Evolutionary conservation across 495 filamentous ascomycete species (phyloP).

Genomic region (Podospora conica): DNA sequence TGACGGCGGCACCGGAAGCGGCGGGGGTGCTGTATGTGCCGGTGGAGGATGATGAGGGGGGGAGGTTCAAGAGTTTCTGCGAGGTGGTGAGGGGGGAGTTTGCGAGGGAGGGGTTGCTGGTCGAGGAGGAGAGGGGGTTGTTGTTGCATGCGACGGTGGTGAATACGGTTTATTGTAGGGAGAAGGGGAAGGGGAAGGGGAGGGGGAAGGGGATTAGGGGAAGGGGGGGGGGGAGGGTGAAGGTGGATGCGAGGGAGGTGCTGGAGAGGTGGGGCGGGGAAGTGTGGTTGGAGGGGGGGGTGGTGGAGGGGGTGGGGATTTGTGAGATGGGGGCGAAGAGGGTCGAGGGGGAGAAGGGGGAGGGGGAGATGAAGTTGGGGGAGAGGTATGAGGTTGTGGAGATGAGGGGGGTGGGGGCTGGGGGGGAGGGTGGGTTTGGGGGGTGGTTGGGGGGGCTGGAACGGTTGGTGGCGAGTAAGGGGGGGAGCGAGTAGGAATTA

Average conservation of each 20-base stretch:
- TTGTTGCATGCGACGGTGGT: slow-evolving; percentile 79
- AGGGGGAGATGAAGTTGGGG: slow-evolving; percentile 37
- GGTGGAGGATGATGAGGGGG: slow-evolving; percentile 45
- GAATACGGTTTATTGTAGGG: slow-evolving; percentile 76
- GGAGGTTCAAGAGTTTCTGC: slow-evolving; percentile 57
- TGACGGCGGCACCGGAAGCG: slow-evolving; percentile 35
- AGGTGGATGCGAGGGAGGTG: slow-evolving; percentile 48
- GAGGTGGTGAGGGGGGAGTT: slow-evolving; percentile 55
- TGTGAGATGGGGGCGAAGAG: slow-evolving; percentile 75
- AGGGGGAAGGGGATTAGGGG: no score
- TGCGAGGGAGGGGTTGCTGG: slow-evolving; percentile 54
- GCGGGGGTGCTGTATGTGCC: slow-evolving; percentile 41
- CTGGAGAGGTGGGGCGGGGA: slow-evolving; percentile 46
- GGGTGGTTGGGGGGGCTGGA: not conserved
- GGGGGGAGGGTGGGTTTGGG: not conserved
- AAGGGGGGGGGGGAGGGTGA: slow-evolving; percentile 31
- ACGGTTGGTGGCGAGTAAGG: no score
- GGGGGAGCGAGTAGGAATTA: no score
- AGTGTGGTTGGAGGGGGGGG: slow-evolving; percentile 55
- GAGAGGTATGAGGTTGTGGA: slow-evolving; percentile 47
- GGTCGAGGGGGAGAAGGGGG: slow-evolving; percentile 36
- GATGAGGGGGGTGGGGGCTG: not conserved
- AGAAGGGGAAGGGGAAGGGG: slow-evolving; percentile 18
- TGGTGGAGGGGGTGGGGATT: slow-evolving; percentile 61
- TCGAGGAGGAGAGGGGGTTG: slow-evolving; percentile 56